Evolutionary conservation across 177 flowering plant species (phyloP).

Genomic region (Telopea speciosissima): DNA sequence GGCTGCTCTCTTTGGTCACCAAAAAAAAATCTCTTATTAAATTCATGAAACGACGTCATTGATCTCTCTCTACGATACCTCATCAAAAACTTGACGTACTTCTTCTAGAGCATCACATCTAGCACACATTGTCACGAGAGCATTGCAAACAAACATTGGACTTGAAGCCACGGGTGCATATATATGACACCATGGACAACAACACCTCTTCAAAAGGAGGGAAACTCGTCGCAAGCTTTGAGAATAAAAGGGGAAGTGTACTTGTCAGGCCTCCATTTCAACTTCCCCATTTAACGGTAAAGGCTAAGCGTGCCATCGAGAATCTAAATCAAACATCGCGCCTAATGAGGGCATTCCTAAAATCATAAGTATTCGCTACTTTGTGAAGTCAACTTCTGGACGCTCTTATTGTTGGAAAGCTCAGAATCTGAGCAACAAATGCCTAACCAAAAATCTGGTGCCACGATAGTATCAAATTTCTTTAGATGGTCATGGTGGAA

Average conservation of each 20-base stretch:
- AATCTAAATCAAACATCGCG: constrained; percentile 11
- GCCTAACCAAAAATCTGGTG: no score
- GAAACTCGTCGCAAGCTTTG: constrained; percentile 34
- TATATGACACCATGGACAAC: constrained; percentile 24
- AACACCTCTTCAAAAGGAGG: constrained; percentile 11
- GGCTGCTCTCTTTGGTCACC: no score
- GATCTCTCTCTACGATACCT: constrained; percentile 26
- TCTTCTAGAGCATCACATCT: constrained; percentile 24
- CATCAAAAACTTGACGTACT: constrained; percentile 31
- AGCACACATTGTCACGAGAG: constrained; percentile 34
- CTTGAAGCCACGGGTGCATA: constrained; percentile 21
- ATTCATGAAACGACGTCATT: constrained; percentile 38
- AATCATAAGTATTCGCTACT: no score
- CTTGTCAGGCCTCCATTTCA: constrained; percentile 26
- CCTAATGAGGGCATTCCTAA: constrained; percentile 33
- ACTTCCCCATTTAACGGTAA: constrained; percentile 19
- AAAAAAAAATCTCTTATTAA: no score
- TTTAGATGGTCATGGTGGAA: no score
- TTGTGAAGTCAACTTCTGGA: no score
- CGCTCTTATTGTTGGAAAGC: no score
- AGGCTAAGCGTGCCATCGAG: constrained; percentile 11
- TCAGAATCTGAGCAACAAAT: no score
- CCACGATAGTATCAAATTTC: no score
- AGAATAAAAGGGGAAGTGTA: constrained; percentile 34
- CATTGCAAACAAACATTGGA: constrained; percentile 38